phyloP scores from a whole-genome alignment of 2,329 filamentous ascomycete genomes.

The Colletotrichum endophyticum region DNA sequence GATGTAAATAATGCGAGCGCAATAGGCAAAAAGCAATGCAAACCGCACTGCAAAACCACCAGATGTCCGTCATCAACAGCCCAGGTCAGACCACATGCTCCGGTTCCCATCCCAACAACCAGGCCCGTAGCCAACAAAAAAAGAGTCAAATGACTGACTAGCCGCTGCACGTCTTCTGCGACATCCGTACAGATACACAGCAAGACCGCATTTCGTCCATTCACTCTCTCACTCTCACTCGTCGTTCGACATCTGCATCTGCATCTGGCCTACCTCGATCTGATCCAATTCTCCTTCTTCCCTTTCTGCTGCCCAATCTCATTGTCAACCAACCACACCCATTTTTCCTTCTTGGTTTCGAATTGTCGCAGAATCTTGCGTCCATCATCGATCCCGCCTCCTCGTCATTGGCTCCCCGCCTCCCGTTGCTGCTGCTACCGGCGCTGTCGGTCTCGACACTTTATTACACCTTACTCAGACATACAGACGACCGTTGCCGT shows the following conservation, averaged over 20 bases:
- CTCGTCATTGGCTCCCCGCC: slow-evolving; percentile 1
- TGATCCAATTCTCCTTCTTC: neutral
- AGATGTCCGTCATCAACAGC: slow-evolving; percentile 14
- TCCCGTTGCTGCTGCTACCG: neutral
- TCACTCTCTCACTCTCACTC: neutral
- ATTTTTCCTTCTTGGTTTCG: neutral
- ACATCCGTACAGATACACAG: neutral
- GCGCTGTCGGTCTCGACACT: neutral
- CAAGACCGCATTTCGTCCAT: neutral
- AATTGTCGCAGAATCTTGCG: neutral
- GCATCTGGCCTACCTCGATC: neutral
- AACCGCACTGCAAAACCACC: neutral
- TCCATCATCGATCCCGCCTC: neutral
- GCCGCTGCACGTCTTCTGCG: neutral
- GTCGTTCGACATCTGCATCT: neutral
- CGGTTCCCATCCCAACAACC: slow-evolving; percentile 20
- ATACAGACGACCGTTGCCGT: neutral
- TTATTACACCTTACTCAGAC: neutral
- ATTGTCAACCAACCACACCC: neutral
- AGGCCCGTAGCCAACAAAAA: slow-evolving; percentile 11
- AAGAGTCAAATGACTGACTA: slow-evolving; percentile 18
- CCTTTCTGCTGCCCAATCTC: neutral
- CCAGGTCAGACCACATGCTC: slow-evolving; percentile 20
- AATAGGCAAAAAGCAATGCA: neutral
- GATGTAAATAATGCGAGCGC: slow-evolving; percentile 6